A percentile compares a stretch with the other conserved stretches of the same genome.
Evolutionary conservation across 1,139 yeast species (phyloP).

Genomic region (Scheffersomyces cryptocercus): DNA sequence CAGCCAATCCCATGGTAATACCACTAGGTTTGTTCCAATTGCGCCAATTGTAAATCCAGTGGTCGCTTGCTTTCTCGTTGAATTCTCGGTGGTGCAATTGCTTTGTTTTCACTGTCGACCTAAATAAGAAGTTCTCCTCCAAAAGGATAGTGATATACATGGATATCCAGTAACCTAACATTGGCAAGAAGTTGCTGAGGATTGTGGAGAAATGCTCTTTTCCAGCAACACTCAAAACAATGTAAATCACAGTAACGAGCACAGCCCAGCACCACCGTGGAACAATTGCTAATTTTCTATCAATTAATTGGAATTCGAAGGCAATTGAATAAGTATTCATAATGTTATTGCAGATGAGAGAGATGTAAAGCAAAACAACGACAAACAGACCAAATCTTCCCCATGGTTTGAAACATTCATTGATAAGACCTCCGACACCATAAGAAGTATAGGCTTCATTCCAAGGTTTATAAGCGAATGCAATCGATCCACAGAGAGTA

Average conservation of each 20-base stretch:
- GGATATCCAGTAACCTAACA: constrained; percentile 32
- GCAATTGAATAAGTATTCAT: constrained; percentile 32
- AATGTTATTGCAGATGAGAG: constrained; percentile 39
- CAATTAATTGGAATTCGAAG: constrained; percentile 26
- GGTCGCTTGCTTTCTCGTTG: neutral
- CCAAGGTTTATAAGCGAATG: constrained; percentile 26
- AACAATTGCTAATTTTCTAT: constrained; percentile 16
- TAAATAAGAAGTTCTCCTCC: constrained; percentile 26
- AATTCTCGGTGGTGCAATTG: constrained; percentile 18
- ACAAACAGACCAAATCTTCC: constrained; percentile 32
- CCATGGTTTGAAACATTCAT: constrained; percentile 24
- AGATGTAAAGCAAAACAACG: constrained; percentile 32
- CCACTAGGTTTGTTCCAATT: constrained; percentile 17
- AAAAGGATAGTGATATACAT: constrained; percentile 24
- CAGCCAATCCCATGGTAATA: constrained; percentile 29
- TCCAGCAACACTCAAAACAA: constrained; percentile 24
- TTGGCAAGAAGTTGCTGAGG: constrained; percentile 26
- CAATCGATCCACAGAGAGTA: constrained; percentile 24
- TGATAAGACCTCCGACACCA: constrained; percentile 28
- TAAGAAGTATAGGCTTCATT: constrained; percentile 17
- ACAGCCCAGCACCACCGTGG: constrained; percentile 31
- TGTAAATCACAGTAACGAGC: constrained; percentile 19
- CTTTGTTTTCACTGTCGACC: constrained; percentile 8
- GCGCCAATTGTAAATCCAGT: constrained; percentile 17
- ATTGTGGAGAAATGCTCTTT: constrained; percentile 23